Evolutionary conservation across 768 basidiomycete species (phyloP).

Genomic region (Pisolithus orientalis): DNA sequence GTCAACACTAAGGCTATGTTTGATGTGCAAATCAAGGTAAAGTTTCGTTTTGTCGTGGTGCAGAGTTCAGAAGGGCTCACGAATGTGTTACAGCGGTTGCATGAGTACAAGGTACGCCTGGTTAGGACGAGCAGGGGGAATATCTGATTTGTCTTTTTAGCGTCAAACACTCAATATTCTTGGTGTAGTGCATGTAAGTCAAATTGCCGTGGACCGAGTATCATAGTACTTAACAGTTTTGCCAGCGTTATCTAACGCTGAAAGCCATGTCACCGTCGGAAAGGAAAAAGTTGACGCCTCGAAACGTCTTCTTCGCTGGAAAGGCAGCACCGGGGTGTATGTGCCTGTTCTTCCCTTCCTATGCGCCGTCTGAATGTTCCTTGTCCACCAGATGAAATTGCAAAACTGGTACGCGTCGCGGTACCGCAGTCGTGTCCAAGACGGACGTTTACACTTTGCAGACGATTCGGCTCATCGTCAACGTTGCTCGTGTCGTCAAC

Average conservation of each 20-base stretch:
- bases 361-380: conserved; percentile 4
- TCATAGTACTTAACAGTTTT: neutral
- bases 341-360: conserved; percentile 18
- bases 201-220: neutral
- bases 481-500: conserved; percentile 64
- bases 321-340: conserved; percentile 92
- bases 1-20: conserved; percentile 78
- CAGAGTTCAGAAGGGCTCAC: neutral
- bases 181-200: conserved; percentile 74
- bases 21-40: conserved; percentile 84
- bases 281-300: conserved; percentile 75
- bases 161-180: conserved; percentile 94
- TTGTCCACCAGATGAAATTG: conserved; percentile 64
- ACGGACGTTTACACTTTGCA: conserved; percentile 18
- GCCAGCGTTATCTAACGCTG: conserved; percentile 71
- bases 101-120: conserved; percentile 76
- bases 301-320: conserved; percentile 95
- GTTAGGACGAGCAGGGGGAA: neutral
- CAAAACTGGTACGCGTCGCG: conserved; percentile 60
- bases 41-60: conserved; percentile 3
- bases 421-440: neutral
- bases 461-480: conserved; percentile 92
- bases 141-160: conserved; percentile 27
- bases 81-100: conserved; percentile 55
- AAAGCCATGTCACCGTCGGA: conserved; percentile 76